Evolutionary conservation across 768 basidiomycete genomes (phyloP), one percentile per base, ranked within the genome.

Genomic region (Artomyces pyxidatus): DNA sequence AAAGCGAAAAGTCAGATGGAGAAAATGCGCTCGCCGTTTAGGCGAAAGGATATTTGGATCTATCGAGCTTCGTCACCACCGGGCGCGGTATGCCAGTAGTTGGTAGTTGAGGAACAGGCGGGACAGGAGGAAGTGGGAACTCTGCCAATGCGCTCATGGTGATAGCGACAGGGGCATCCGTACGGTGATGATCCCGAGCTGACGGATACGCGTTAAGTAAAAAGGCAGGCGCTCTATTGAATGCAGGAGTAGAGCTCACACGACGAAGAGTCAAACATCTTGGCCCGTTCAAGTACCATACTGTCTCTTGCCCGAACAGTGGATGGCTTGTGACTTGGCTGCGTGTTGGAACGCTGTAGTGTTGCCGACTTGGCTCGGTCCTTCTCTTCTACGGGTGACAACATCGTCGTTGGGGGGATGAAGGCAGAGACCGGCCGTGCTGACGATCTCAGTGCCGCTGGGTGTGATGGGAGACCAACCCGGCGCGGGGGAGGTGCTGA

Each of bases 121-220:
- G 59, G 21, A 64, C 58, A 0, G 71, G 64, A n/a, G 72, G 69
- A 49, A 68, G 26, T 7, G 47, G 37, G 35, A 49, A 51, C 27
- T 55, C 28, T 26, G 39, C 41, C 14, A 37, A 23, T n/a, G 32
- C 32, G 30, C 26, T 41, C 48, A 50, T 47, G 30, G 48, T 50
- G 32, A 45, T 49, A n/a, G 42, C 11, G n/a, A 37, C 6, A n/a
- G 48, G 51, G 21, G 22, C 29, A 3, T 40, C 54, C 38, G 45
- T 48, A 47, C n/a, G n/a, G n/a, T n/a, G n/a, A n/a, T n/a, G n/a
- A n/a, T n/a, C n/a, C n/a, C n/a, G n/a, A n/a, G n/a, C n/a, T n/a
- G n/a, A n/a, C n/a, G n/a, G n/a, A n/a, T n/a, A n/a, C n/a, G n/a
- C n/a, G n/a, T n/a, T n/a, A n/a, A n/a, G n/a, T n/a, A n/a, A n/a